A percentile compares a stretch with the other conserved stretches of the same genome.
Conservation (phyloP, 257 asterid species). For the Cruciata laevipes region DNA sequence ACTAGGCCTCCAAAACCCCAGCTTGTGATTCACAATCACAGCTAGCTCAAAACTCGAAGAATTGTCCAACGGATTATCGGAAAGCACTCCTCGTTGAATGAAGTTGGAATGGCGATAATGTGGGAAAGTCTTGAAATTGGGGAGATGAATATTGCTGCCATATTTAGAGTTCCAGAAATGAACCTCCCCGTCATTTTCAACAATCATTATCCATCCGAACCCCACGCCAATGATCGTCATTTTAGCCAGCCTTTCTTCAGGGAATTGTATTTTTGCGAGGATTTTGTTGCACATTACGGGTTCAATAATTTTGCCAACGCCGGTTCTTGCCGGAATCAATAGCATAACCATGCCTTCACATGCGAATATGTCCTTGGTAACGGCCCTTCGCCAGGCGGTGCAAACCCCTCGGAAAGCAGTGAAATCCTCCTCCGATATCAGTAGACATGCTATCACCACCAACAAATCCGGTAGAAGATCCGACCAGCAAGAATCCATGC, state of each 20-base stretch:
- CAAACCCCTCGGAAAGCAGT: conserved; percentile 3
- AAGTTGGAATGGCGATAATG: background rate
- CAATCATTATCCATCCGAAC: background rate
- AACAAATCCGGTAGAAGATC: background rate
- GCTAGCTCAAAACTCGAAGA: background rate
- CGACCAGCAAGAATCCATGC: background rate
- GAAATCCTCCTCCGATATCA: background rate
- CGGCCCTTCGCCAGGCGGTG: background rate
- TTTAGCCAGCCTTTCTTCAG: background rate
- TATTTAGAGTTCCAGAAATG: background rate
- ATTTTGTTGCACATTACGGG: background rate
- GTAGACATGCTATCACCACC: background rate
- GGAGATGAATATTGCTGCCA: background rate
- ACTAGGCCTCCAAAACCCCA: background rate
- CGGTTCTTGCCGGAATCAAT: background rate
- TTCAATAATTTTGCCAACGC: too few relatives aligned
- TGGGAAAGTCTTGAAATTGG: background rate
- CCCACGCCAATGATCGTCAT: background rate
- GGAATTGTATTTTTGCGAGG: background rate
- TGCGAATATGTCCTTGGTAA: background rate
- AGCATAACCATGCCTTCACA: background rate
- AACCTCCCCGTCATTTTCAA: background rate
- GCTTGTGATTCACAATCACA: background rate
- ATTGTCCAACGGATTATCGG: background rate
- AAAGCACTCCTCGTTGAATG: background rate